These are phyloP conservation scores for Hypoxylon fuscum DNA, from an alignment of 495 filamentous ascomycete species.

Conservation along the genomic window DNA sequence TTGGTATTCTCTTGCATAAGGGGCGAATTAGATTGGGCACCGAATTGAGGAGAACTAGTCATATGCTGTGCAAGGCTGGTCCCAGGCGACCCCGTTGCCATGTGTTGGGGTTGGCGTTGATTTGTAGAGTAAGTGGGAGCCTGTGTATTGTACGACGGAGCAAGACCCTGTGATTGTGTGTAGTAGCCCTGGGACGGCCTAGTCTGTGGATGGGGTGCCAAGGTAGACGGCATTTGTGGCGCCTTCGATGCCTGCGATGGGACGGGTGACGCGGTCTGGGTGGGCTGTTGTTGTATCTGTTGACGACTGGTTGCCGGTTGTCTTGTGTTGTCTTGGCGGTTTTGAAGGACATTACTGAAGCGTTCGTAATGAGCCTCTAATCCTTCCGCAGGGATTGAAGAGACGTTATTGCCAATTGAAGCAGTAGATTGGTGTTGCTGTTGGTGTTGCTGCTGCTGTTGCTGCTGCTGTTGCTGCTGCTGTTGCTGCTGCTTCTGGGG, in stretches of 20 bases:
- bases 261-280: constrained; percentile 42
- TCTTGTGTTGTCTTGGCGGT: constrained; percentile 32
- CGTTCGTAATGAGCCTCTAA: constrained; percentile 54
- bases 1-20: constrained; percentile 48
- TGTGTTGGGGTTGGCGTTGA: constrained; percentile 55
- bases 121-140: constrained; percentile 46
- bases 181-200: constrained; percentile 42
- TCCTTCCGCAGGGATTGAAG: constrained; percentile 42
- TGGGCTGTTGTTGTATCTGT: constrained; percentile 45
- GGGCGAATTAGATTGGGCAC: constrained; percentile 47
- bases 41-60: constrained; percentile 56
- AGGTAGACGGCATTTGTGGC: constrained; percentile 42
- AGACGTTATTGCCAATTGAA: constrained; percentile 28
- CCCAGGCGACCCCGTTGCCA: constrained; percentile 47
- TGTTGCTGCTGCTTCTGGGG: constrained; percentile 35
- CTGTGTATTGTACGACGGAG: constrained; percentile 41
- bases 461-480: constrained; percentile 28
- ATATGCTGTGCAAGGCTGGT: constrained; percentile 48
- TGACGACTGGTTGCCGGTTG: constrained; percentile 33
- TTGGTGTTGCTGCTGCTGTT: too few species aligned
- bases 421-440: constrained; percentile 33
- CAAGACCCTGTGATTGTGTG: constrained; percentile 36
- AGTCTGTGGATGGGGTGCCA: constrained; percentile 40
- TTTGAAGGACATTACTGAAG: constrained; percentile 46
- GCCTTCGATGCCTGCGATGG: constrained; percentile 41